Evolutionary conservation across 1,284 basidiomycete genomes (phyloP).

Genomic region (Tilletia caries): DNA sequence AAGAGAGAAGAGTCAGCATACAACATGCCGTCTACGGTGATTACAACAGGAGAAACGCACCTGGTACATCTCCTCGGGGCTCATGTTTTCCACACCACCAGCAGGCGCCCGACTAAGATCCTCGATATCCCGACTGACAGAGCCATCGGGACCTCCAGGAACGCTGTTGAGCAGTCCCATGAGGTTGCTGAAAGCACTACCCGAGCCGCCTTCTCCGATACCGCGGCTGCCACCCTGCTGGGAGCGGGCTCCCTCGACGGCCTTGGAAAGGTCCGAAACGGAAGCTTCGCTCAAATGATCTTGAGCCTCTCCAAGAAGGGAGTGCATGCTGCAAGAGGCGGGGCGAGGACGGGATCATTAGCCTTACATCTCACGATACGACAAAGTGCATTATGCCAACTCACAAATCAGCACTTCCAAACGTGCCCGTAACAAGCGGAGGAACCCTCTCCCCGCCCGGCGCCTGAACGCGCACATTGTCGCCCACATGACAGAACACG

Average conservation of each 20-base stretch:
- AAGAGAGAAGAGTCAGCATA: not conserved
- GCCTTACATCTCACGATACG: too few relatives aligned
- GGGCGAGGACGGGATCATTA: not conserved
- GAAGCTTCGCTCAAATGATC: constrained; percentile 68
- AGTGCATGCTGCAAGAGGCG: constrained; percentile 23
- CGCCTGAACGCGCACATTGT: constrained; percentile 69
- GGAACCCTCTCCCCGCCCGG: constrained; percentile 73
- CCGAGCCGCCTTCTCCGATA: constrained; percentile 50
- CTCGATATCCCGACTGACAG: constrained; percentile 39
- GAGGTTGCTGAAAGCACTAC: constrained; percentile 33
- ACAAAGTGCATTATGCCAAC: too few relatives aligned
- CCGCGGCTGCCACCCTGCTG: constrained; percentile 16
- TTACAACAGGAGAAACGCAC: not conserved
- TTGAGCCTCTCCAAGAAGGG: constrained; percentile 60
- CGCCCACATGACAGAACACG: constrained; percentile 86
- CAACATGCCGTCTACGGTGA: not conserved
- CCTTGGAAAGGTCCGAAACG: constrained; percentile 79
- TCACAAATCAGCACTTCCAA: constrained; percentile 76
- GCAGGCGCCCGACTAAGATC: constrained; percentile 36
- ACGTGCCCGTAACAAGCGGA: constrained; percentile 82
- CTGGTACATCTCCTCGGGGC: constrained; percentile 79
- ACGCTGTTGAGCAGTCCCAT: constrained; percentile 60
- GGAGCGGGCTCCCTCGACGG: constrained; percentile 62
- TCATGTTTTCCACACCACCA: constrained; percentile 67
- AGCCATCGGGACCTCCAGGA: constrained; percentile 23